A percentile compares a stretch with the other conserved stretches of the same genome.
These are phyloP conservation scores for Dictyostelium capitatum DNA, from an alignment of 78 protist genomes.

Conservation along the genomic window DNA sequence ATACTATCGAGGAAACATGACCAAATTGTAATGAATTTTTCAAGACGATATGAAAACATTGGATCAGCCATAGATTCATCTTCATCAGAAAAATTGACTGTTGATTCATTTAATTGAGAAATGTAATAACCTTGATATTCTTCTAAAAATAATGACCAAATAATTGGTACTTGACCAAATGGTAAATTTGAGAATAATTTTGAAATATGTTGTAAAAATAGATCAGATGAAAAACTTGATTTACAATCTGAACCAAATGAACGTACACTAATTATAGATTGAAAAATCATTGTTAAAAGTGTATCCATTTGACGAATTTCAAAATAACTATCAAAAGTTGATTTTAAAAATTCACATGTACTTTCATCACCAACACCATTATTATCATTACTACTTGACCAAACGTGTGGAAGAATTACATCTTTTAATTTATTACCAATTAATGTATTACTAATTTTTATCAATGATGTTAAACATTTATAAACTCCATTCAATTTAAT, in stretches of 20 bases:
- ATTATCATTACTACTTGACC: not conserved
- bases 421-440: conserved; percentile 9
- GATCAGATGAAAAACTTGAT: not conserved
- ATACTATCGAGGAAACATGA: not conserved
- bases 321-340: conserved; percentile 37
- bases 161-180: conserved; percentile 76
- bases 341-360: not conserved
- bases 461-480: conserved; percentile 7
- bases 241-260: not conserved
- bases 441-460: conserved; percentile 21
- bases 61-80: not conserved
- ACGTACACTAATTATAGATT: not conserved
- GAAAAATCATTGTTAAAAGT: not conserved
- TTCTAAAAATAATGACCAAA: conserved; percentile 39
- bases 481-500: conserved; percentile 6
- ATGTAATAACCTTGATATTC: conserved; percentile 15
- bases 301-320: conserved; percentile 72
- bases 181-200: conserved; percentile 29
- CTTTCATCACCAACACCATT: not conserved
- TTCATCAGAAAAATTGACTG: not conserved
- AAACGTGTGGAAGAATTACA: conserved; percentile 5
- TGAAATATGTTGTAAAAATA: not conserved
- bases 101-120: not conserved
- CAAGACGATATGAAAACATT: not conserved
- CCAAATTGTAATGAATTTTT: conserved; percentile 2